phyloP scores from a whole-genome alignment of 2,329 filamentous ascomycete genomes.

The Lanzia echinophila region DNA sequence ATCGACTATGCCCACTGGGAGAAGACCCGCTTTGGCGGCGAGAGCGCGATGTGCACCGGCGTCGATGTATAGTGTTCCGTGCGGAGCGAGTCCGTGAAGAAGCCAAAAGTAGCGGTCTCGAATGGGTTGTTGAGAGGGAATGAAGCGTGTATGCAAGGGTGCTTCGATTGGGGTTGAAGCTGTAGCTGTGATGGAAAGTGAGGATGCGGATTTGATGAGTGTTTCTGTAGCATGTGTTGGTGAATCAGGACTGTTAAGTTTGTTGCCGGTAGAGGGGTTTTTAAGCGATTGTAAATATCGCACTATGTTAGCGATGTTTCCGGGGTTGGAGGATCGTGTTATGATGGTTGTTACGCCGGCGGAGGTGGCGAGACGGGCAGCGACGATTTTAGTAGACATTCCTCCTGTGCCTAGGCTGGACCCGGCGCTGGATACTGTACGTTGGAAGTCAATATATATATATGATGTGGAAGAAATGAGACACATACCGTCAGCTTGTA shows the following conservation, averaged over 20 bases:
- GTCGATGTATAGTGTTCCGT: constrained; percentile 90
- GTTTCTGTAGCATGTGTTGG: constrained; percentile 17
- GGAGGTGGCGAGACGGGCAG: constrained; percentile 83
- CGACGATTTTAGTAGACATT: constrained; percentile 96
- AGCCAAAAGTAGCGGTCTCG: constrained; percentile 97
- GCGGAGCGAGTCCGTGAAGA: constrained; percentile 81
- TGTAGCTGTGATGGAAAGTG: constrained; percentile 12
- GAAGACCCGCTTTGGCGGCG: constrained; percentile 73
- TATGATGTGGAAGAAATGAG: not conserved
- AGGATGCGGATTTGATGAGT: constrained; percentile 11
- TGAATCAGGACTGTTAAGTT: constrained; percentile 9
- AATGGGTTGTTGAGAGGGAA: constrained; percentile 77
- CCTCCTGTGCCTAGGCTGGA: constrained; percentile 88
- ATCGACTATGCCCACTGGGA: constrained; percentile 85
- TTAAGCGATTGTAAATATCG: constrained; percentile 65
- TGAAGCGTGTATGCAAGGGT: constrained; percentile 86
- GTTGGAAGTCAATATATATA: not conserved
- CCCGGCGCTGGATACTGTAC: constrained; percentile 73
- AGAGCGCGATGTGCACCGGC: constrained; percentile 78
- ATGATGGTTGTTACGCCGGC: constrained; percentile 95
- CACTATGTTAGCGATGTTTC: constrained; percentile 85
- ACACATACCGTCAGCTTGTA: constrained; percentile 68
- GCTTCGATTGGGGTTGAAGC: constrained; percentile 31
- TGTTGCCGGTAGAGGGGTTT: constrained; percentile 18
- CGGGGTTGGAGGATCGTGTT: constrained; percentile 85